Evolutionary conservation across 148 eudicot species (phyloP), one percentile per base, ranked within the genome.

Genomic region (Diospyros lotus): DNA sequence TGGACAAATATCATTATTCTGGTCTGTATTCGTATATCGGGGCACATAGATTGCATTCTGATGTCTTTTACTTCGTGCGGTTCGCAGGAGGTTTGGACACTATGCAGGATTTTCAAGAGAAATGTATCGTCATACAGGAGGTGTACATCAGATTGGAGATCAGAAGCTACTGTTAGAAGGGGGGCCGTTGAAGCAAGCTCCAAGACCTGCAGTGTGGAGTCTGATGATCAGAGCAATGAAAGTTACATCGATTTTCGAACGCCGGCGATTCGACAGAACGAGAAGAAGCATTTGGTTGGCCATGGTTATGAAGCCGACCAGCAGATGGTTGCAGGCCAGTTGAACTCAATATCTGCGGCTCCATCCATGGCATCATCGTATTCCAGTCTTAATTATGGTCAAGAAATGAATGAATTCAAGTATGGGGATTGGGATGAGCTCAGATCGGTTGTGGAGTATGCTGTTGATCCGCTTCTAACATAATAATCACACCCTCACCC

Each of bases 51-150:
- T 4, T 48, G 52, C 8, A 48, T 48, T 48, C 9, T 4, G 17
- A 18, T 60, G 8, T 60, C n/a, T 3, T 39, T 64, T 6, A 13
- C 13, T 9, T 46, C 9, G 5, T 73, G 58, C 7, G 18, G 69
- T 50, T 62, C 81, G 74, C 98, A 94, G 98, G 98, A 94, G 80
- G 92, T 94, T 66, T 94, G 98, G 98, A 94, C 98, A n/a, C 80
- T 94, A 0, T 94, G 98, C 71, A 80, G 98, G 74, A 92, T 94
- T 59, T 75, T 94, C 65, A 92, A 90, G 81, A 75, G 96, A 78
- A 81, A 71, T 12, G 28, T 28, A 28, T 54, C 52, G 13, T 74
- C 83, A 1, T 63, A 77, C 69, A 86, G 68, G 64, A 88, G 84
- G 78, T 79, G 83, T 53, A 64, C 77, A 15, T 83, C 96, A 11